Percentiles rank a stretch among this genome's conserved stretches.
Conservation (phyloP, 129 eudicot genomes). For the Centella asiatica region DNA sequence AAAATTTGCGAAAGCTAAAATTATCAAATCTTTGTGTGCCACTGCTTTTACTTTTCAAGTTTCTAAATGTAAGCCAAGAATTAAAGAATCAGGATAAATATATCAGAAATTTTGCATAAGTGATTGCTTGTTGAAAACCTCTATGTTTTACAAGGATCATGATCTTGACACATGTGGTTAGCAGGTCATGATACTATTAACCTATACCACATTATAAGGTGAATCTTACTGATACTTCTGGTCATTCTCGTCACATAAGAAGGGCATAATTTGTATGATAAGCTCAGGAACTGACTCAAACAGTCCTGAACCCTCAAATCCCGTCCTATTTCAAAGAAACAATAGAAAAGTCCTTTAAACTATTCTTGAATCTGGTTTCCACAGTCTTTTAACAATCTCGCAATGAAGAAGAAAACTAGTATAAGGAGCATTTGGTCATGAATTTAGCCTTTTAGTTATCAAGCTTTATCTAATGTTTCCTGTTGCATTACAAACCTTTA, state of each 20-base stretch:
- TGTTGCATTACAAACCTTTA: no score
- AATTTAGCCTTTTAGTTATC: not conserved
- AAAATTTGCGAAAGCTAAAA: not conserved
- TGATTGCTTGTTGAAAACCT: not conserved
- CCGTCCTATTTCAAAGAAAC: no score
- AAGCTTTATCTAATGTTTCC: no score
- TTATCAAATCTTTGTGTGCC: not conserved
- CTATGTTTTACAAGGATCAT: no score
- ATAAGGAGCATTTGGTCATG: not conserved
- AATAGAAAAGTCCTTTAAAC: no score
- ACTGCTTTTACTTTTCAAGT: no score
- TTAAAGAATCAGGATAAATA: no score
- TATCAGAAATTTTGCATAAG: no score
- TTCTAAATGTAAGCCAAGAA: no score
- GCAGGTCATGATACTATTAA: not conserved
- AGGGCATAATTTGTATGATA: not conserved
- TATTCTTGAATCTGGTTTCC: no score
- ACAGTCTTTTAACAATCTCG: not conserved
- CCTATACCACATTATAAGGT: not conserved
- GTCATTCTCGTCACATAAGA: not conserved
- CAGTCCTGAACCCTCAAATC: no score
- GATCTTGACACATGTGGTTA: not conserved
- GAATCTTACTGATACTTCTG: not conserved
- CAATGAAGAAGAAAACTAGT: not conserved
- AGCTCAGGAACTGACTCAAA: no score